phyloP scores from a whole-genome alignment of 1,284 basidiomycete species.

The Puccinia triticina region DNA sequence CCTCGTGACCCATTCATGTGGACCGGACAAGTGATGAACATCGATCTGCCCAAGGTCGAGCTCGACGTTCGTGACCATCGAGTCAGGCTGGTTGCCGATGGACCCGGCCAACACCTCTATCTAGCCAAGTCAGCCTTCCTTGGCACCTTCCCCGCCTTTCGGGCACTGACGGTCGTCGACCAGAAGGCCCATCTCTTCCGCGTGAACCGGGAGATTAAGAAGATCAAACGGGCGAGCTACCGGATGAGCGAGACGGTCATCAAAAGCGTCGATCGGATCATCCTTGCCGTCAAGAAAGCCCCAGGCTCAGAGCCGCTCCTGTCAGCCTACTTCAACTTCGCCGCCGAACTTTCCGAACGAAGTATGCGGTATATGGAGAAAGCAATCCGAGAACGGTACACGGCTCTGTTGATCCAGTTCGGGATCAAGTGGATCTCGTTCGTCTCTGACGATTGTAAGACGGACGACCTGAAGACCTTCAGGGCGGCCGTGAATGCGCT shows the following conservation, averaged over 20 bases:
- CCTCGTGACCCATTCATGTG: constrained; percentile 87
- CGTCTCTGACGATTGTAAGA: constrained; percentile 97
- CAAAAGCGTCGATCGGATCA: constrained; percentile 71
- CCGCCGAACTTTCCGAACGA: constrained; percentile 89
- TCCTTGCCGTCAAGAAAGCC: constrained; percentile 68
- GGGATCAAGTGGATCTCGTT: constrained; percentile 97
- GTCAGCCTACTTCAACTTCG: constrained; percentile 94
- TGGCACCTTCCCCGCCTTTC: constrained; percentile 52
- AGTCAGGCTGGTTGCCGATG: constrained; percentile 62
- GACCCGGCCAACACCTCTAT: constrained; percentile 58
- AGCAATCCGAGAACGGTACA: constrained; percentile 72
- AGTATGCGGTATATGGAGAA: constrained; percentile 84
- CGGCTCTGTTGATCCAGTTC: constrained; percentile 77
- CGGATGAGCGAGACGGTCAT: constrained; percentile 90
- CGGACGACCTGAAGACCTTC: constrained; percentile 94
- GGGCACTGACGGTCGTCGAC: constrained; percentile 66
- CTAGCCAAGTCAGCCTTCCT: constrained; percentile 49
- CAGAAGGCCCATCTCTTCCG: constrained; percentile 87
- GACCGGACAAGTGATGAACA: constrained; percentile 81
- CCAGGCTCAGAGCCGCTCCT: constrained; percentile 80
- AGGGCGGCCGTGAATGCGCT: constrained; percentile 97
- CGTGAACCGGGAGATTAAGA: constrained; percentile 86
- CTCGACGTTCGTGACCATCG: constrained; percentile 80
- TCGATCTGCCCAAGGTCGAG: constrained; percentile 59
- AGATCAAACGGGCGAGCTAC: constrained; percentile 84